These are phyloP conservation scores for Puccinia coronata DNA, from an alignment of 1,284 basidiomycete species.

Conservation along the genomic window DNA sequence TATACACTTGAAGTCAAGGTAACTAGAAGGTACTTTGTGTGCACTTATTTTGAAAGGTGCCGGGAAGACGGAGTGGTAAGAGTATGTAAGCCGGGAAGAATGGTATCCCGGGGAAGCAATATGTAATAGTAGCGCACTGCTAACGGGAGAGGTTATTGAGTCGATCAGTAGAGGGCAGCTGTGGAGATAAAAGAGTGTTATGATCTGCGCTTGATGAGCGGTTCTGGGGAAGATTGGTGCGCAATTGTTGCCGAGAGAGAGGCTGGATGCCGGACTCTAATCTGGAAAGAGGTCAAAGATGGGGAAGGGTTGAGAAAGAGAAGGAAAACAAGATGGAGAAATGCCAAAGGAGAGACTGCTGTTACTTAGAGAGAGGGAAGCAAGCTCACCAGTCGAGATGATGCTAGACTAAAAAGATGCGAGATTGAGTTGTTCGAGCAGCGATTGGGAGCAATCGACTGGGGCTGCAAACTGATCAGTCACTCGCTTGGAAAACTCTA, in stretches of 20 bases:
- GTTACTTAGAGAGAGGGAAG: too few species aligned
- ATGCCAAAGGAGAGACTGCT: not conserved
- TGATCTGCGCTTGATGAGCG: not conserved
- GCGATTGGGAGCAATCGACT: not conserved
- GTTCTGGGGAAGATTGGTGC: too few species aligned
- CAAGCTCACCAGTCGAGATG: not conserved
- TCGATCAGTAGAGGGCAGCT: not conserved
- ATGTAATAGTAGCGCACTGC: too few species aligned
- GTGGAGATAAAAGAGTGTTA: constrained; percentile 12
- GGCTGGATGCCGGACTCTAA: not conserved
- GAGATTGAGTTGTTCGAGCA: not conserved
- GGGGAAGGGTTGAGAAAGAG: not conserved
- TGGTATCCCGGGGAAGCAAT: too few species aligned
- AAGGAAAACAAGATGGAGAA: not conserved
- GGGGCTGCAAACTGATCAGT: constrained; percentile 5
- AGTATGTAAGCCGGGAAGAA: too few species aligned
- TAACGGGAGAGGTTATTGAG: too few species aligned
- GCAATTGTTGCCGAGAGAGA: too few species aligned
- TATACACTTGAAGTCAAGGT: not conserved
- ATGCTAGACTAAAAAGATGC: not conserved
- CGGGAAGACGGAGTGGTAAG: too few species aligned
- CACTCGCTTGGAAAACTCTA: not conserved
- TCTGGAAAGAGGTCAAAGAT: not conserved
- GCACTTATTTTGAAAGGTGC: too few species aligned
- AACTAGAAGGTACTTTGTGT: too few species aligned